Base-by-base conservation (phyloP, 495 filamentous ascomycete genomes). In the Echria macrotheca region DNA sequence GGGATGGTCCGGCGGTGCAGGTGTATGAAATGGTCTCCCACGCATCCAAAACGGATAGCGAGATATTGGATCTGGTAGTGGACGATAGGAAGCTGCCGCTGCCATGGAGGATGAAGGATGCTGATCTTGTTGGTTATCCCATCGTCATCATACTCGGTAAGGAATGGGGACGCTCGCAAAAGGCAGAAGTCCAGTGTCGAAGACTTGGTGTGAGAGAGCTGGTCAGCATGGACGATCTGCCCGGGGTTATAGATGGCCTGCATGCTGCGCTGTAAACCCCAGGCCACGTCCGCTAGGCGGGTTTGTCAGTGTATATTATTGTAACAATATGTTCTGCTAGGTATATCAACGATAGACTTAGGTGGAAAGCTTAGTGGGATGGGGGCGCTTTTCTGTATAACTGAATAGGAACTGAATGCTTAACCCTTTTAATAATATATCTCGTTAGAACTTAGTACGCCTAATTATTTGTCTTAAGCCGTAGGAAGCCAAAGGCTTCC, bases 41-140 rank as follows among this genome's bases (percentile, higher is more conserved):
- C 19, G 10, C 42, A 1, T 17, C 33, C 12, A 42, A 28, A 11
- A 8, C 24, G 0, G 15, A 17, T 2, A 38, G 10, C 2, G 42
- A 33, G 7, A 31, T 43, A 9, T 44, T 94, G 50, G 76, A 77
- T 15, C 68, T 93, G 2, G 49, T 70, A 0, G 61, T 94, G 0
- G 91, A 97, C 64, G 91, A 96, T 60, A 79, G 91, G 12, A 57
- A 74, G 26, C 79, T 76, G 55, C 67, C 77, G 5, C 66, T 91
- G 38, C 80, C 81, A 12, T 96, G 87, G 87, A 95, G 91, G 60
- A 68, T 97, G 46, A 80, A 74, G 2, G 91, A 97, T 67, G 91
- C 91, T 2, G 90, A 96, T 61, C 57, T 93, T 43, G 78, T 95
- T 50, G 91, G 91, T 10, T 95, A 90, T 64, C 91, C 91, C 0